A percentile compares a stretch with the other conserved stretches of the same genome.
Evolutionary conservation across 768 basidiomycete species (phyloP).

Genomic region (Panus rudis): DNA sequence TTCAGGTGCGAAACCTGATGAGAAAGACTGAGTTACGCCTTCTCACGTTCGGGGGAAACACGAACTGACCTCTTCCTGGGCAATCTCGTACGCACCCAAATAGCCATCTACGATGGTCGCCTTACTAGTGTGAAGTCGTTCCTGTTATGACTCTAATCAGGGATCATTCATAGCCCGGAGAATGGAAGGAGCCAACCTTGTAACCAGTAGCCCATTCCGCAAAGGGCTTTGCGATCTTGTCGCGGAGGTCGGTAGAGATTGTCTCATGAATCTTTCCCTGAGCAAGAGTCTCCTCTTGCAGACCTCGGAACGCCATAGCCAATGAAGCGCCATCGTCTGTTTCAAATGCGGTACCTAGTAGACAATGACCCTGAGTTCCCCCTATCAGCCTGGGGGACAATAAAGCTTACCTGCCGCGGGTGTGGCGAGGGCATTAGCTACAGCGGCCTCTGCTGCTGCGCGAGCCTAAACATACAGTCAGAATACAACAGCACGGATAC

Average conservation of each 20-base stretch:
- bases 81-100: slow-evolving; percentile 61
- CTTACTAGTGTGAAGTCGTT: slow-evolving; percentile 8
- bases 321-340: slow-evolving; percentile 84
- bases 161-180: not conserved
- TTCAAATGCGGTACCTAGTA: slow-evolving; percentile 54
- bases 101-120: slow-evolving; percentile 17
- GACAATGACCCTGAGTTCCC: not conserved
- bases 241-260: slow-evolving; percentile 68
- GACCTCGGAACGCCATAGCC: slow-evolving; percentile 69
- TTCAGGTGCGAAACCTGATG: slow-evolving; percentile 56
- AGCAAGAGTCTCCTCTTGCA: slow-evolving; percentile 61
- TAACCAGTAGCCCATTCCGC: slow-evolving; percentile 71
- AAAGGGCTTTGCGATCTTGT: slow-evolving; percentile 76
- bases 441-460: slow-evolving; percentile 57
- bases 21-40: not conserved
- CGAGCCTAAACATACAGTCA: slow-evolving; percentile 49
- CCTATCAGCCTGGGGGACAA: not conserved
- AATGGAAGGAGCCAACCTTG: slow-evolving; percentile 37
- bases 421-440: slow-evolving; percentile 51
- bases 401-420: slow-evolving; percentile 40
- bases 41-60: not conserved
- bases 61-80: slow-evolving; percentile 49
- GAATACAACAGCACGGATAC: not conserved
- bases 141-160: not conserved
- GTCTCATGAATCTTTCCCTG: slow-evolving; percentile 73